A percentile compares a stretch with the other conserved stretches of the same genome.
Conservation (phyloP, 768 basidiomycete species). For the Dacryopinax spathularia region DNA sequence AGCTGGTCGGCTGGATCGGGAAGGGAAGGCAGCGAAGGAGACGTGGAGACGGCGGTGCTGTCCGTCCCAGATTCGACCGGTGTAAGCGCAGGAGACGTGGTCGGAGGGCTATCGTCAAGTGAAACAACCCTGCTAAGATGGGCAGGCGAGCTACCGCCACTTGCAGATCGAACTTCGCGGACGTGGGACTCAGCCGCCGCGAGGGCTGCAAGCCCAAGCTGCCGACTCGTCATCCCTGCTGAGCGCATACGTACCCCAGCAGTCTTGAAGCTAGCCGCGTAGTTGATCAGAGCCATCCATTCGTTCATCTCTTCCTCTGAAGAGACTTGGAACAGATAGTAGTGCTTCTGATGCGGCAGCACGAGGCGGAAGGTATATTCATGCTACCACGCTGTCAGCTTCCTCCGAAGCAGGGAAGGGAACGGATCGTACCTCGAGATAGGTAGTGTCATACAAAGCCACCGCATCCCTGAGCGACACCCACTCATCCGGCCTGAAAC, state of each 20-base stretch:
- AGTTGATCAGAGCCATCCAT: conserved; percentile 89
- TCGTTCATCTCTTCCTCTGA: conserved; percentile 62
- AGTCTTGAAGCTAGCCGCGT: conserved; percentile 83
- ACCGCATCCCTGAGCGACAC: conserved; percentile 62
- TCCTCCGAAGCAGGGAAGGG: conserved; percentile 1
- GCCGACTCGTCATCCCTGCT: conserved; percentile 49
- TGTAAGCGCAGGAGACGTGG: conserved; percentile 7
- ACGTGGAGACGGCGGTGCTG: background rate
- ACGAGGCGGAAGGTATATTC: conserved; percentile 62
- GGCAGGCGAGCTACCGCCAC: background rate
- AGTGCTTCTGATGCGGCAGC: conserved; percentile 59
- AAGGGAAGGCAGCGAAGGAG: background rate
- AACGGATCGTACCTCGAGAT: conserved; percentile 46
- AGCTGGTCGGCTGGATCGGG: conserved; percentile 19
- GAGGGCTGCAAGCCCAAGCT: conserved; percentile 63
- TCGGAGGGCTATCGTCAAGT: background rate
- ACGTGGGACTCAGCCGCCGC: conserved; percentile 78
- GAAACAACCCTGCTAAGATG: conserved; percentile 3
- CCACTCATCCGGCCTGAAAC: conserved; percentile 67
- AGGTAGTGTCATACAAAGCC: conserved; percentile 65
- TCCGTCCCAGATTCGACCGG: conserved; percentile 4
- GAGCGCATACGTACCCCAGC: conserved; percentile 70
- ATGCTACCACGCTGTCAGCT: conserved; percentile 30
- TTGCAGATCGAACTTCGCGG: conserved; percentile 22
- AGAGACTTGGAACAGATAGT: conserved; percentile 62